These are phyloP conservation scores for Aureobasidium sp. DNA, from an alignment of 2,329 filamentous ascomycete species.

Conservation along the genomic window DNA sequence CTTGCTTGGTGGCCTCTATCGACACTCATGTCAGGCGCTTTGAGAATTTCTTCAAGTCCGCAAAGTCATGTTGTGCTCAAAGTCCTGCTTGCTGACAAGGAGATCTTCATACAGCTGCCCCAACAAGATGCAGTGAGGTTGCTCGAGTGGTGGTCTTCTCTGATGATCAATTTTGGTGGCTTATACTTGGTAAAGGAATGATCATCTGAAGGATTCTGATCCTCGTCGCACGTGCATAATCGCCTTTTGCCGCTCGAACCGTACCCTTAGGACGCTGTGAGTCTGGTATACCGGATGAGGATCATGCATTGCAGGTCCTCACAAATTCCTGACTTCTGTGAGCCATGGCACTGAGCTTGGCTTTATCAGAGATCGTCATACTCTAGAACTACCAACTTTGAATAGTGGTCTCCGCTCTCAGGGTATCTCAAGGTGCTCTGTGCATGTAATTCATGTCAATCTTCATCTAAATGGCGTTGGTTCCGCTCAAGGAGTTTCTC, in stretches of 20 bases:
- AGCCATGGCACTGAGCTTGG: not conserved
- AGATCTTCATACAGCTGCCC: not conserved
- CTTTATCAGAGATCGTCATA: not conserved
- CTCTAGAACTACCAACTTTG: too few relatives aligned
- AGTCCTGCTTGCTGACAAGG: not conserved
- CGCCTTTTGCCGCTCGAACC: not conserved
- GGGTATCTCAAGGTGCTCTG: not conserved
- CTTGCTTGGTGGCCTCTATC: not conserved
- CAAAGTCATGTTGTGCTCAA: not conserved
- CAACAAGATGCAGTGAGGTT: not conserved
- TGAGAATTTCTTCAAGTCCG: too few relatives aligned
- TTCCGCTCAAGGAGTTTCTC: too few relatives aligned
- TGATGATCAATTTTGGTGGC: not conserved
- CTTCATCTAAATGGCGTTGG: not conserved
- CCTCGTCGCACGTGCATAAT: not conserved
- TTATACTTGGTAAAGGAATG: not conserved
- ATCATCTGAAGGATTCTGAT: not conserved
- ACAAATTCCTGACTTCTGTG: not conserved
- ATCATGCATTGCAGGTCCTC: not conserved
- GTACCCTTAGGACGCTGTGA: not conserved
- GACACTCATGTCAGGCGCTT: not conserved
- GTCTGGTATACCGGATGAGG: not conserved
- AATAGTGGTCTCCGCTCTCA: not conserved
- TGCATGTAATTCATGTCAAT: not conserved
- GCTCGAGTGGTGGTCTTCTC: not conserved